Conservation (phyloP, 139 green algal genomes). For the Tetradesmus lagerheimii region DNA sequence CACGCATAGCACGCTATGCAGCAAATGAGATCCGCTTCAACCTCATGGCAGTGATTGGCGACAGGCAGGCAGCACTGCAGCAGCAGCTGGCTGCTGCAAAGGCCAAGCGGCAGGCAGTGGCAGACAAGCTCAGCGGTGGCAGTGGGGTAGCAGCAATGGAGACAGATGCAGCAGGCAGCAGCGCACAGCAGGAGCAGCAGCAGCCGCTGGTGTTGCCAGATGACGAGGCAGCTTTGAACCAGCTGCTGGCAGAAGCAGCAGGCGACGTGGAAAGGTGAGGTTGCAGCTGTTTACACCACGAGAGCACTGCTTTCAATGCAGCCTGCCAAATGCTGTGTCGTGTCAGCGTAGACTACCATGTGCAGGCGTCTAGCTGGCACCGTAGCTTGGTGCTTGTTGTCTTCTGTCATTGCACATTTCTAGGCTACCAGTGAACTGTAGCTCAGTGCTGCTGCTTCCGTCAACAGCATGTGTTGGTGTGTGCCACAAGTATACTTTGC, state of each 20-base stretch:
- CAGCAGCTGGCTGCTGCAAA: slow-evolving; percentile 45
- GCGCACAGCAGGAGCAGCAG: slow-evolving; percentile 38
- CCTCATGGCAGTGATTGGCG: slow-evolving; percentile 93
- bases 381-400: too few species aligned
- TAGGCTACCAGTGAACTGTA: too few species aligned
- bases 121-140: not conserved
- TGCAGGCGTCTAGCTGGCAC: too few species aligned
- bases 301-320: too few species aligned
- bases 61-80: slow-evolving; percentile 59
- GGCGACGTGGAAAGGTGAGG: slow-evolving; percentile 30
- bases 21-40: slow-evolving; percentile 97
- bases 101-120: not conserved
- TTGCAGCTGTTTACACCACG: not conserved
- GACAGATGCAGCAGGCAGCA: slow-evolving; percentile 24
- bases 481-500: too few species aligned
- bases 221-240: slow-evolving; percentile 41
- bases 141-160: slow-evolving; percentile 27
- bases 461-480: too few species aligned
- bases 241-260: slow-evolving; percentile 47
- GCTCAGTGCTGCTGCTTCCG: too few species aligned
- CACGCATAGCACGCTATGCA: slow-evolving; percentile 91
- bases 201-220: slow-evolving; percentile 37
- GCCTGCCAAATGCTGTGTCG: too few species aligned
- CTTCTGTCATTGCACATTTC: too few species aligned
- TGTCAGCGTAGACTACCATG: too few species aligned